phyloP scores from a whole-genome alignment of 1,284 basidiomycete species.

The Tylopilus orsonianus region DNA sequence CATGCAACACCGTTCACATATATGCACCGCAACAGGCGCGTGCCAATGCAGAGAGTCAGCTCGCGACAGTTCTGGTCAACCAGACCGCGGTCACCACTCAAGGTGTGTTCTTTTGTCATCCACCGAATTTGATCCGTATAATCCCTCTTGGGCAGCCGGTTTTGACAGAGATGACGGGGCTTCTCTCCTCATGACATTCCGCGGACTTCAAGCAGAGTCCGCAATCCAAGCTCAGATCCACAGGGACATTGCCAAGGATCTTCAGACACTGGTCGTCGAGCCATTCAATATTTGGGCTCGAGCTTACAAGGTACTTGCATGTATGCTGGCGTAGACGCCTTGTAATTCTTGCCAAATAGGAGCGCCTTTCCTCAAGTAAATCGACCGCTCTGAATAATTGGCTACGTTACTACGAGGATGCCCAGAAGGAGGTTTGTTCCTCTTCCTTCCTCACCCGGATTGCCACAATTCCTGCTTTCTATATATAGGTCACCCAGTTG shows the following conservation, averaged over 20 bases:
- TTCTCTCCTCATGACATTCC: constrained; percentile 73
- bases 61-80: constrained; percentile 58
- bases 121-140: constrained; percentile 1
- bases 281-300: constrained; percentile 76
- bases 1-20: constrained; percentile 10
- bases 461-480: constrained; percentile 1
- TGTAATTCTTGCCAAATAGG: constrained; percentile 39
- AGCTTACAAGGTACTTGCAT: constrained; percentile 54
- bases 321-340: not conserved
- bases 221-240: constrained; percentile 65
- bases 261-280: constrained; percentile 64
- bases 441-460: not conserved
- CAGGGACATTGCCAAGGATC: constrained; percentile 63
- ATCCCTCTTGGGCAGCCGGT: constrained; percentile 48
- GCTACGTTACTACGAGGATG: constrained; percentile 68
- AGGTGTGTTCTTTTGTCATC: constrained; percentile 40
- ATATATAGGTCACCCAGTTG: constrained; percentile 56
- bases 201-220: constrained; percentile 74
- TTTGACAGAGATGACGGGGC: constrained; percentile 78
- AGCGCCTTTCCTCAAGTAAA: constrained; percentile 57
- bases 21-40: constrained; percentile 50
- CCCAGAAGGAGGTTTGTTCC: constrained; percentile 52
- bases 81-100: constrained; percentile 49
- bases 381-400: constrained; percentile 64
- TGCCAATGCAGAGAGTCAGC: constrained; percentile 58